A percentile compares a stretch with the other conserved stretches of the same genome.
Evolutionary conservation across 2,329 filamentous ascomycete genomes (phyloP).

Genomic region (Lizonia empirigonia): DNA sequence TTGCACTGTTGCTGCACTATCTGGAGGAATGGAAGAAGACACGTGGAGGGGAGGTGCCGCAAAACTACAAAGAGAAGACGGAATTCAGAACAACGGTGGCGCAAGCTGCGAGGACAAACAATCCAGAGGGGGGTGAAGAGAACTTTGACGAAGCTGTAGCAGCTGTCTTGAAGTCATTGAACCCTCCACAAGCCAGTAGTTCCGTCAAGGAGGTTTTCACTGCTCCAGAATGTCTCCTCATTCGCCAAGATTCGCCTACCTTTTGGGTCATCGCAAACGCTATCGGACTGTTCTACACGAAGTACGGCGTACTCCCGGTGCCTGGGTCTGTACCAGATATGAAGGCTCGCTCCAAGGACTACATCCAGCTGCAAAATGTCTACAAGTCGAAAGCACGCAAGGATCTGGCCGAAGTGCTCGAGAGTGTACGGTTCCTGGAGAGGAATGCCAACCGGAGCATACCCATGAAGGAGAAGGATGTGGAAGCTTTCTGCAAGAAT

Average conservation of each 20-base stretch:
- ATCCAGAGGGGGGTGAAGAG: slow-evolving; percentile 86
- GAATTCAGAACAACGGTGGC: slow-evolving; percentile 77
- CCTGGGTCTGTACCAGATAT: slow-evolving; percentile 92
- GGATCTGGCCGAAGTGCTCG: slow-evolving; percentile 77
- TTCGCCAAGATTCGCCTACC: slow-evolving; percentile 58
- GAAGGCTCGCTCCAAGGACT: slow-evolving; percentile 91
- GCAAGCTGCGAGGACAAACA: slow-evolving; percentile 70
- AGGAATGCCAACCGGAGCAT: slow-evolving; percentile 54
- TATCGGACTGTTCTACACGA: slow-evolving; percentile 75
- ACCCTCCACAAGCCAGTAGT: slow-evolving; percentile 68
- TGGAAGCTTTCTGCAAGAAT: slow-evolving; percentile 94
- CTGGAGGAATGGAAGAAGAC: slow-evolving; percentile 77
- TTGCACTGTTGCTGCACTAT: slow-evolving; percentile 81
- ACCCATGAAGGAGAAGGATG: slow-evolving; percentile 69
- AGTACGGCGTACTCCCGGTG: slow-evolving; percentile 76
- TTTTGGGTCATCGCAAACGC: slow-evolving; percentile 93
- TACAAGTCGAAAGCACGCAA: slow-evolving; percentile 87
- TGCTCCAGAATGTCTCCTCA: slow-evolving; percentile 63
- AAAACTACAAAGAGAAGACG: slow-evolving; percentile 82
- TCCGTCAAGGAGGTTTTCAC: slow-evolving; percentile 79
- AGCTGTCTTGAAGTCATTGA: slow-evolving; percentile 87
- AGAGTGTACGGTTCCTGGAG: slow-evolving; percentile 64
- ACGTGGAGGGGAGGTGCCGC: slow-evolving; percentile 72
- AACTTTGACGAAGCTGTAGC: slow-evolving; percentile 93
- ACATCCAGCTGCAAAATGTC: slow-evolving; percentile 87